phyloP scores from a whole-genome alignment of 768 basidiomycete species.

The Amanita pallidorosea region DNA sequence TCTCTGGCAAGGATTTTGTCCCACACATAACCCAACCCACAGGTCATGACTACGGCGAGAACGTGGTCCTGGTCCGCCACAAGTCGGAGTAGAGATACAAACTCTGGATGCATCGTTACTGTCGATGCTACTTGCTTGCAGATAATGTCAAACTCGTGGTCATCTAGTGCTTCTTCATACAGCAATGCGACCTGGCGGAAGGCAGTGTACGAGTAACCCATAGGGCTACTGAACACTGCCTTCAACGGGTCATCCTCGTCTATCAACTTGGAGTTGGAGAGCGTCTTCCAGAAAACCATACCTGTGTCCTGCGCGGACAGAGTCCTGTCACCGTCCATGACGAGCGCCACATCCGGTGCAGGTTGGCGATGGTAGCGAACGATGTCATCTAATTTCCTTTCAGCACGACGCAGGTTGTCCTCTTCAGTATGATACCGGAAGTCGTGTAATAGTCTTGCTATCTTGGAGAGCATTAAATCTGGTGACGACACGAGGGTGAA shows the following conservation, averaged over 20 bases:
- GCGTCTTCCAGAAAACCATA: conserved; percentile 11
- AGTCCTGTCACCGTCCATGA: conserved; percentile 15
- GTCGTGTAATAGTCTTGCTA: conserved; percentile 9
- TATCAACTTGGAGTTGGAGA: conserved; percentile 2
- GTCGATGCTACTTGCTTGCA: conserved; percentile 11
- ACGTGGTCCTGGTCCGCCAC: conserved; percentile 8
- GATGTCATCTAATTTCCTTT: conserved; percentile 10
- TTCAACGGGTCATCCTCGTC: conserved; percentile 10
- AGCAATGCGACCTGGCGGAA: conserved; percentile 14
- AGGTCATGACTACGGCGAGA: conserved; percentile 10
- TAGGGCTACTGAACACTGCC: conserved; percentile 12
- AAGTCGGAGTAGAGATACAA: conserved; percentile 8
- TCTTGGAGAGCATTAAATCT: not conserved
- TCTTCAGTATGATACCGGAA: conserved; percentile 10
- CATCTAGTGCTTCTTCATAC: conserved; percentile 11
- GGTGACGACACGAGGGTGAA: conserved; percentile 9
- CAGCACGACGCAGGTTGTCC: conserved; percentile 10
- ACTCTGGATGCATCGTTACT: conserved; percentile 10
- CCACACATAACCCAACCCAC: conserved; percentile 11
- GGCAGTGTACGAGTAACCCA: conserved; percentile 14
- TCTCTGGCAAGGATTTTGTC: conserved; percentile 9
- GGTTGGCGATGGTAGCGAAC: not conserved
- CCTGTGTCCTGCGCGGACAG: conserved; percentile 13
- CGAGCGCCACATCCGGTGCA: conserved; percentile 7
- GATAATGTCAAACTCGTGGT: conserved; percentile 8